A percentile compares a stretch with the other conserved stretches of the same genome.
These are phyloP conservation scores for Fusarium sp. DNA, from an alignment of 2,329 filamentous ascomycete genomes.

Conservation along the genomic window DNA sequence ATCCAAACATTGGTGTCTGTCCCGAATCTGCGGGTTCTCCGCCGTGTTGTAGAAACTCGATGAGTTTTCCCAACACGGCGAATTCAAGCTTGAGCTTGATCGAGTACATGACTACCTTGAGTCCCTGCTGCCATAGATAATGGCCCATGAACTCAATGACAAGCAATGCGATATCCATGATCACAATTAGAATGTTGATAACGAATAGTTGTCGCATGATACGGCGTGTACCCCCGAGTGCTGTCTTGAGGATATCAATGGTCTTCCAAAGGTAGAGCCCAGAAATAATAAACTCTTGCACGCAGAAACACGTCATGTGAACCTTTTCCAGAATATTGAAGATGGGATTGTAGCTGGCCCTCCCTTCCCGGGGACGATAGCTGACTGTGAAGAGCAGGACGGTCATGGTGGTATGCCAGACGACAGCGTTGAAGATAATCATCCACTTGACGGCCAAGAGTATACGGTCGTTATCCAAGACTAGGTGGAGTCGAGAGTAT, in stretches of 20 bases:
- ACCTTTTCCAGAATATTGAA: conserved; percentile 21
- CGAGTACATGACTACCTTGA: conserved; percentile 51
- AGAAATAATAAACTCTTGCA: conserved; percentile 29
- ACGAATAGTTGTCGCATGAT: conserved; percentile 38
- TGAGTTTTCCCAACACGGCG: conserved; percentile 49
- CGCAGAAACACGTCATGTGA: conserved; percentile 28
- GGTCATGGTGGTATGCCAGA: conserved; percentile 30
- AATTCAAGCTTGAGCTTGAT: conserved; percentile 54
- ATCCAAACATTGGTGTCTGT: conserved; percentile 24
- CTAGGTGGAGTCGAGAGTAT: conserved; percentile 31
- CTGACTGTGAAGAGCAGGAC: conserved; percentile 21
- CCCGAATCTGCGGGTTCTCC: conserved; percentile 21
- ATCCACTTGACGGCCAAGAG: conserved; percentile 24
- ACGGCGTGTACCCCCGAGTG: conserved; percentile 17
- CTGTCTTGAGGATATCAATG: conserved; percentile 14
- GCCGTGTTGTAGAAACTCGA: conserved; percentile 48
- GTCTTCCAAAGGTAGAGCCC: conserved; percentile 35
- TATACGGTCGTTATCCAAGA: conserved; percentile 12
- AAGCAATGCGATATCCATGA: conserved; percentile 55
- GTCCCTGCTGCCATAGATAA: conserved; percentile 48
- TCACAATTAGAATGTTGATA: conserved; percentile 56
- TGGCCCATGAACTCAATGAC: conserved; percentile 47
- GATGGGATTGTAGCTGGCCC: conserved; percentile 1
- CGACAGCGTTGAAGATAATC: conserved; percentile 23
- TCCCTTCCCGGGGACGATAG: neutral